Evolutionary conservation across 305 asterid genomes (phyloP).

Genomic region (Fraxinus nigra): DNA sequence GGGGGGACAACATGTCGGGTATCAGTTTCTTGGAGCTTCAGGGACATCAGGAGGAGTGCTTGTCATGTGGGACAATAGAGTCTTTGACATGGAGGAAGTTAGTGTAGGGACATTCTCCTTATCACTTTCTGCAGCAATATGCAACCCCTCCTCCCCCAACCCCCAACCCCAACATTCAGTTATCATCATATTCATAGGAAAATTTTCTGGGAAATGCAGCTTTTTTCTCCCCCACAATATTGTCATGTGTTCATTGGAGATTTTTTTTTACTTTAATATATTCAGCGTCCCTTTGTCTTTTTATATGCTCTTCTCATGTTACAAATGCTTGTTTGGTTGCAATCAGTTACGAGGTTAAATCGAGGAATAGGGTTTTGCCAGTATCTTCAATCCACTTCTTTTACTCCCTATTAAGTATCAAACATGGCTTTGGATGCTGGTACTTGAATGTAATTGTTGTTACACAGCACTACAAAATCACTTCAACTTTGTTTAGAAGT

Average conservation of each 20-base stretch:
- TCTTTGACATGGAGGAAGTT: too few relatives aligned
- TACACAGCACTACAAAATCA: background rate
- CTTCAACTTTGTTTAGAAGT: background rate
- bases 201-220: background rate
- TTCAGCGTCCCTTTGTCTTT: background rate
- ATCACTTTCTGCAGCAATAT: background rate
- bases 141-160: background rate
- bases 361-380: background rate
- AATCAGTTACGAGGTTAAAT: background rate
- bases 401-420: background rate
- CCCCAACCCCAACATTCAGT: background rate
- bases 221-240: background rate
- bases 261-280: background rate
- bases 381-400: background rate
- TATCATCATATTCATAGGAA: background rate
- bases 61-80: too few relatives aligned
- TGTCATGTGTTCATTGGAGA: background rate
- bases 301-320: background rate
- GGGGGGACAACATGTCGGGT: too few relatives aligned
- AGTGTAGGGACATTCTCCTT: too few relatives aligned
- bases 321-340: background rate
- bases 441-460: background rate
- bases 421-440: background rate
- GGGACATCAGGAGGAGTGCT: too few relatives aligned
- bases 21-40: too few relatives aligned